phyloP scores from a whole-genome alignment of 495 filamentous ascomycete genomes.

The Neurospora sp. region DNA sequence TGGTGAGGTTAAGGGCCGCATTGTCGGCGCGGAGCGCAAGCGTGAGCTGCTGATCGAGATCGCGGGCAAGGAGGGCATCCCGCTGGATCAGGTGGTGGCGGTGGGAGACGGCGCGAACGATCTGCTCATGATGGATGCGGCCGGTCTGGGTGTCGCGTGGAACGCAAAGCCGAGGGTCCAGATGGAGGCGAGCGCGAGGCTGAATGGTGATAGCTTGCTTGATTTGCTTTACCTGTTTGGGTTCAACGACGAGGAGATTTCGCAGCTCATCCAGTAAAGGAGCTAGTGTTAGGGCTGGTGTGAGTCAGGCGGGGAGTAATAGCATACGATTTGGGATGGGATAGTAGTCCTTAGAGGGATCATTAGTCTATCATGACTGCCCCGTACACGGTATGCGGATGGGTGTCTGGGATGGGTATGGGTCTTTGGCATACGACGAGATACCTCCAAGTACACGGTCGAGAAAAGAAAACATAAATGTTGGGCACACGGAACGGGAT shows the following conservation, averaged over 20 bases:
- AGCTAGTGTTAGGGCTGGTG: not conserved
- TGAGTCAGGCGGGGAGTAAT: not conserved
- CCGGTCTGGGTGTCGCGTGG: slow-evolving; percentile 86
- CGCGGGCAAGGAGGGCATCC: slow-evolving; percentile 59
- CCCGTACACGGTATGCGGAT: not conserved
- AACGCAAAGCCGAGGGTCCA: slow-evolving; percentile 91
- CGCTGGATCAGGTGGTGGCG: slow-evolving; percentile 66
- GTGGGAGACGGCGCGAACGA: slow-evolving; percentile 96
- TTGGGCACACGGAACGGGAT: not conserved
- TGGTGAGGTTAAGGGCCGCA: slow-evolving; percentile 64
- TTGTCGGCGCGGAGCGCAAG: slow-evolving; percentile 78
- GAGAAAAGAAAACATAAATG: not conserved
- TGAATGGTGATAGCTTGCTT: slow-evolving; percentile 70
- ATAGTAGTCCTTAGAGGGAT: not conserved
- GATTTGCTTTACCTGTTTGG: slow-evolving; percentile 83
- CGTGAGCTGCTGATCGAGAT: slow-evolving; percentile 65
- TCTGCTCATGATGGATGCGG: slow-evolving; percentile 79
- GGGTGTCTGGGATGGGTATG: not conserved
- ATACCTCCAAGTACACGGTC: not conserved
- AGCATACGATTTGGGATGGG: not conserved
- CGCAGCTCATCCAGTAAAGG: slow-evolving; percentile 30
- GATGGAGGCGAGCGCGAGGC: slow-evolving; percentile 65
- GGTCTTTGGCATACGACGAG: not conserved
- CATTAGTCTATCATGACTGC: not conserved
- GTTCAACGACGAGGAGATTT: slow-evolving; percentile 55